phyloP scores from a whole-genome alignment of 1,284 basidiomycete species.

The Lentinus polychrous region DNA sequence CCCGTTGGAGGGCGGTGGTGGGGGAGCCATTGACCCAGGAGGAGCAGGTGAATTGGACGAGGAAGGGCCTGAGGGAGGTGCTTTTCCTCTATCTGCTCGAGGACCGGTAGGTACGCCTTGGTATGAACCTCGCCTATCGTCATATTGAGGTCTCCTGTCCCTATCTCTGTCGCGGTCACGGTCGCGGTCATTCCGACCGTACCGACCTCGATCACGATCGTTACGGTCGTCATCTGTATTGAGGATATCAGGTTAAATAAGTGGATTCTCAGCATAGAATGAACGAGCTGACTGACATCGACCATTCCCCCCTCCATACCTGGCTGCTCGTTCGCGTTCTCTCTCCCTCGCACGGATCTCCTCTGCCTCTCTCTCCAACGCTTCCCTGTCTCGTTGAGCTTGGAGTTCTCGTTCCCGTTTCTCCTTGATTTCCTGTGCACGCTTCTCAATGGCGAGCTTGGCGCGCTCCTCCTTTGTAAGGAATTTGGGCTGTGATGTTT shows the following conservation, averaged over 20 bases:
- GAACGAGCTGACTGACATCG: constrained; percentile 37
- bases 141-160: constrained; percentile 27
- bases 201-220: constrained; percentile 30
- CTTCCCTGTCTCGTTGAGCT: constrained; percentile 50
- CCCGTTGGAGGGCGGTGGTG: constrained; percentile 28
- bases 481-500: constrained; percentile 71
- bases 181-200: constrained; percentile 34
- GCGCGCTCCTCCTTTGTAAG: constrained; percentile 84
- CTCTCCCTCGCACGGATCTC: constrained; percentile 46
- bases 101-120: constrained; percentile 75
- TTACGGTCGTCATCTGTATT: constrained; percentile 56
- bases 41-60: constrained; percentile 25
- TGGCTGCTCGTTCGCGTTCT: constrained; percentile 27
- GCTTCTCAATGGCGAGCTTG: constrained; percentile 80
- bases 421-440: constrained; percentile 71
- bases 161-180: constrained; percentile 19
- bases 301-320: constrained; percentile 29
- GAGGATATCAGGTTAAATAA: constrained; percentile 14
- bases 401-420: constrained; percentile 59
- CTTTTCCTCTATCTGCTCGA: constrained; percentile 61
- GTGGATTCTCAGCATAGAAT: constrained; percentile 11
- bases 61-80: constrained; percentile 26
- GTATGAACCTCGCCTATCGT: constrained; percentile 29
- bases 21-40: constrained; percentile 40
- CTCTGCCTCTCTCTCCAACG: constrained; percentile 71